Evolutionary conservation across 306 rosid species (phyloP).

Genomic region (barrel medic (Medicago truncatula)): MtrunA17r5.0-ANR NC_053044.1:25919501-25920000

Average conservation of each 20-base stretch:
- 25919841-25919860: constrained; percentile 40
- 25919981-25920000: constrained; percentile 49
- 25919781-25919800: too few relatives aligned
- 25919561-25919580: constrained; percentile 86
- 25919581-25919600: constrained; percentile 77
- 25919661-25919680: constrained; percentile 74
- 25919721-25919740: too few relatives aligned
- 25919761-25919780: too few relatives aligned
- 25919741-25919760: too few relatives aligned
- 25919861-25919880: constrained; percentile 33
- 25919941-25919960: constrained; percentile 51
- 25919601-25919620: constrained; percentile 76
- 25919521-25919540: constrained; percentile 92
- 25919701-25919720: constrained; percentile 86
- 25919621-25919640: constrained; percentile 76
- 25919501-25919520: constrained; percentile 80
- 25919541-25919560: constrained; percentile 94
- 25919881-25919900: constrained; percentile 51
- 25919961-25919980: constrained; percentile 41
- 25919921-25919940: constrained; percentile 47
- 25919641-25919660: constrained; percentile 76
- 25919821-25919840: constrained; percentile 57
- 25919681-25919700: constrained; percentile 83
- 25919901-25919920: constrained; percentile 51
- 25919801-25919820: constrained; percentile 24